Percentiles rank a stretch among this genome's conserved stretches.
phyloP scores from a whole-genome alignment of 2,329 filamentous ascomycete species.

The Curvularia eragrostidis region DNA sequence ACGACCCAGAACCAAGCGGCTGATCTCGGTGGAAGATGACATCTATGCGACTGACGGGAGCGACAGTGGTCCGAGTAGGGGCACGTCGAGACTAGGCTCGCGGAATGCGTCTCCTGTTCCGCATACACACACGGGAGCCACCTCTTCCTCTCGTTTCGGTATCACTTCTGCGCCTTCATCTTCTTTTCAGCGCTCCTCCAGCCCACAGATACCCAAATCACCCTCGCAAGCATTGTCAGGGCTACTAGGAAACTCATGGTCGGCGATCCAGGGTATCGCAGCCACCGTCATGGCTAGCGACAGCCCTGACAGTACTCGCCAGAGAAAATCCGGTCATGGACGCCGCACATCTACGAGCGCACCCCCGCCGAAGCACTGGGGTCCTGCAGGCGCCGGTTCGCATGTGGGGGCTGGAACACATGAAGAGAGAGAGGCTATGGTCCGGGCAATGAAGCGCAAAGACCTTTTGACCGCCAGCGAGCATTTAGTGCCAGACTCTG shows the following conservation, averaged over 20 bases:
- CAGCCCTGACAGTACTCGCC: constrained; percentile 26
- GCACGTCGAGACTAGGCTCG: constrained; percentile 43
- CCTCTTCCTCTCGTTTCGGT: constrained; percentile 44
- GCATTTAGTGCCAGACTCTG: constrained; percentile 51
- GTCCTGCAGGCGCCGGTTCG: constrained; percentile 48
- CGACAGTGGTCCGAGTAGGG: constrained; percentile 49
- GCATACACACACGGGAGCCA: constrained; percentile 22
- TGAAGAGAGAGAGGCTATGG: constrained; percentile 55
- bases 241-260: constrained; percentile 58
- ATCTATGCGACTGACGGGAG: constrained; percentile 46
- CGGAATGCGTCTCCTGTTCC: constrained; percentile 51
- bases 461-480: constrained; percentile 56
- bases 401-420: constrained; percentile 55
- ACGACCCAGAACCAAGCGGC: constrained; percentile 54
- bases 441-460: constrained; percentile 58
- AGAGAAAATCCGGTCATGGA: constrained; percentile 40
- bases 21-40: constrained; percentile 58
- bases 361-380: constrained; percentile 56
- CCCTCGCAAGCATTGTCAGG: constrained; percentile 48
- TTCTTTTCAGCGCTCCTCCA: constrained; percentile 33
- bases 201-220: constrained; percentile 32
- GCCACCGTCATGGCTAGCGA: constrained; percentile 57
- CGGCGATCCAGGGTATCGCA: constrained; percentile 57
- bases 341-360: constrained; percentile 47
- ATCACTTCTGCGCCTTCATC: constrained; percentile 38